Percentiles rank a stretch among this genome's conserved stretches.
Conservation (phyloP, 148 eudicot genomes). For the Arctostaphylos glauca region DNA sequence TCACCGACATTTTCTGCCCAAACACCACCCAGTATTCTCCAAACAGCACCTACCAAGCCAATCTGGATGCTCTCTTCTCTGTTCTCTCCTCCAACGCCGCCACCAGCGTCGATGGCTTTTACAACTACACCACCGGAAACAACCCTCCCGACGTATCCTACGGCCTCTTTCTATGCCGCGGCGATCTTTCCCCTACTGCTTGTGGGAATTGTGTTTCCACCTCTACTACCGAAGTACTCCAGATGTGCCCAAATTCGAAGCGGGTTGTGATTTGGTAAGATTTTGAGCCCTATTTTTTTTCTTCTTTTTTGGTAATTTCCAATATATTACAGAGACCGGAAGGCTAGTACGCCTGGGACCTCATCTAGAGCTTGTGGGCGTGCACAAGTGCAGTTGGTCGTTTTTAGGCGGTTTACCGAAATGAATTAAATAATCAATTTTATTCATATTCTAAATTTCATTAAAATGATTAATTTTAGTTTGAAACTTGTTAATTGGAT, state of each 20-base stretch:
- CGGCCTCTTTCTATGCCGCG: constrained; percentile 38
- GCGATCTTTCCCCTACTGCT: constrained; percentile 17
- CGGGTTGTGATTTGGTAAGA: neutral
- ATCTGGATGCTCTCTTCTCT: neutral
- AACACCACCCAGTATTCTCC: neutral
- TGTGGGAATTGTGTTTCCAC: constrained; percentile 29
- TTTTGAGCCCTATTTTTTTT: too few relatives aligned
- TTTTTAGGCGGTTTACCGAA: too few relatives aligned
- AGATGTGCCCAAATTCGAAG: constrained; percentile 9
- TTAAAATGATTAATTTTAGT: too few relatives aligned
- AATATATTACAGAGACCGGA: too few relatives aligned
- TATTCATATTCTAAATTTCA: too few relatives aligned
- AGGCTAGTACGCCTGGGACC: too few relatives aligned
- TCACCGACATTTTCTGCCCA: neutral
- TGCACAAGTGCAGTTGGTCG: too few relatives aligned
- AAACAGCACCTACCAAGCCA: neutral
- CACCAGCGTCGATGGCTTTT: neutral
- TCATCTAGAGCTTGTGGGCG: too few relatives aligned
- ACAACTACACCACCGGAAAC: constrained; percentile 9
- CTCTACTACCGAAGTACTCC: constrained; percentile 8
- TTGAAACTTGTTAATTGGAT: too few relatives aligned
- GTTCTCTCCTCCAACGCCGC: neutral
- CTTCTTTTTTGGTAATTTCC: too few relatives aligned
- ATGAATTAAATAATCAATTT: too few relatives aligned
- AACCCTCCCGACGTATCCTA: constrained; percentile 13